Conservation (phyloP, 108 stramenopile genomes). For the Schizochytrium sp. region DNA sequence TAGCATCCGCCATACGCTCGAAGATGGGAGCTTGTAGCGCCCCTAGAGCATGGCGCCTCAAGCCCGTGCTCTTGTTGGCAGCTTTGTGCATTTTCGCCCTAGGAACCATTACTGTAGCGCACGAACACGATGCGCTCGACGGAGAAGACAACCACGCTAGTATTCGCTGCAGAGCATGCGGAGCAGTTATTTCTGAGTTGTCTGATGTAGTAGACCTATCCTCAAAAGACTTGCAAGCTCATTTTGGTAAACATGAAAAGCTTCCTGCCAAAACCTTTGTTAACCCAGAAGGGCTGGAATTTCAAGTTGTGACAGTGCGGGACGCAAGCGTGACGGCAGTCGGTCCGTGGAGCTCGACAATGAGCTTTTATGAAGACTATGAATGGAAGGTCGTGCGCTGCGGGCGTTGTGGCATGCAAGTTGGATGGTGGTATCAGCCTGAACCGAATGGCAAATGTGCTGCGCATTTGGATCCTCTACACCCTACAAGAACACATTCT, state of each 20-base stretch:
- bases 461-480: not conserved
- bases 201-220: not conserved
- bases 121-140: too few species aligned
- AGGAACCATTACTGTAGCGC: too few species aligned
- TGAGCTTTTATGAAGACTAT: constrained; percentile 7
- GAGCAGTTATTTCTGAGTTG: not conserved
- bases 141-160: not conserved
- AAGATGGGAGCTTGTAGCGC: too few species aligned
- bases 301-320: constrained; percentile 18
- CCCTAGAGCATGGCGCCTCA: too few species aligned
- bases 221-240: not conserved
- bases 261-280: not conserved
- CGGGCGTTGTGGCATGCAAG: not conserved
- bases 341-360: not conserved
- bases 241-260: not conserved
- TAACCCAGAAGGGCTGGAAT: not conserved
- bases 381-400: constrained; percentile 39
- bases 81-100: too few species aligned
- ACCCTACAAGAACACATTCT: not conserved
- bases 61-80: too few species aligned
- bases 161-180: not conserved
- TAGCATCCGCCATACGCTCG: too few species aligned
- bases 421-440: constrained; percentile 28
- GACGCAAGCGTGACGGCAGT: constrained; percentile 19
- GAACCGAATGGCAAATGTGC: constrained; percentile 1